These are phyloP conservation scores for Umbelopsis sp. DNA, from an alignment of 192 early-diverging fungal genomes.

Conservation along the genomic window DNA sequence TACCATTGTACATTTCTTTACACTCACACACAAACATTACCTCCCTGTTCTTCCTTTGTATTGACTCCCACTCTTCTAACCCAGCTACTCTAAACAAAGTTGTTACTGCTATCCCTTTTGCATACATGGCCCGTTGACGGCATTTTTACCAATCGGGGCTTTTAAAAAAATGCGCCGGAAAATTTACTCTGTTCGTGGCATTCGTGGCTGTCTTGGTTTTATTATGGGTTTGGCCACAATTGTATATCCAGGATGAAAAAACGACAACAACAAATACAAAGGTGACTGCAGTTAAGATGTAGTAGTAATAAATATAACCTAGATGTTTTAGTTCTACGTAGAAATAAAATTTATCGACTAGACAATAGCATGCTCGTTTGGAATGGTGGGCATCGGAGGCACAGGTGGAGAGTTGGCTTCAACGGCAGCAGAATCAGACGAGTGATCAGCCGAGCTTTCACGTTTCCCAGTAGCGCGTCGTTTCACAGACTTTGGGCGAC, in stretches of 20 bases:
- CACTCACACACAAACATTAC: neutral
- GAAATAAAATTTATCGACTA: neutral
- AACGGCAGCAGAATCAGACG: neutral
- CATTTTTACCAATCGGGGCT: no score
- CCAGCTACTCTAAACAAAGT: no score
- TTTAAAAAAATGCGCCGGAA: no score
- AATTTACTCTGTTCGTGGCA: no score
- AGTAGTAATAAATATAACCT: neutral
- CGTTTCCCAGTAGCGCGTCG: neutral
- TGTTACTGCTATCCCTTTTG: no score
- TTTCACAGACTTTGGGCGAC: slow-evolving; percentile 2
- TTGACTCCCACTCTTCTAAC: no score
- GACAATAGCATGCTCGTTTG: neutral
- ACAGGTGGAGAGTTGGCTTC: neutral
- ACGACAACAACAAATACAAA: no score
- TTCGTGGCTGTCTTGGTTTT: no score
- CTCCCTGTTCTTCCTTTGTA: neutral
- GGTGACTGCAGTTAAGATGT: neutral
- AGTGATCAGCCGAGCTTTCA: neutral
- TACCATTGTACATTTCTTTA: neutral
- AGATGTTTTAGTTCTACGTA: neutral
- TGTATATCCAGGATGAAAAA: no score
- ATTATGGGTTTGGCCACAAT: no score
- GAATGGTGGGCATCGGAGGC: neutral
- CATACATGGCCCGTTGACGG: no score